Conservation (phyloP, 768 basidiomycete genomes). For the Pleurotus cornucopiae region DNA sequence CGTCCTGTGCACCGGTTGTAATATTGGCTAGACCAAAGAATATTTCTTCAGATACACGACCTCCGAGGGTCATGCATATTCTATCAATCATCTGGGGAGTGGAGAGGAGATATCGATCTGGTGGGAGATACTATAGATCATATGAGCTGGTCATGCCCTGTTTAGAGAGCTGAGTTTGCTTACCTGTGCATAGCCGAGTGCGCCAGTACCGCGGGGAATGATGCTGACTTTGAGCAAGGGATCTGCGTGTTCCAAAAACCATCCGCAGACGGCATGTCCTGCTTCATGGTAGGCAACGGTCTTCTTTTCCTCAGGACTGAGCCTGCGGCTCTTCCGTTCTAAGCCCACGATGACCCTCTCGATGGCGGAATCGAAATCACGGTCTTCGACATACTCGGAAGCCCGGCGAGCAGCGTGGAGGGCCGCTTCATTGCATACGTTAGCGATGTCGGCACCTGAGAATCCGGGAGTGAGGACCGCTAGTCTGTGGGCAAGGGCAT, state of each 20-base stretch:
- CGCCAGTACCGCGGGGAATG: slow-evolving; percentile 93
- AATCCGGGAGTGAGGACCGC: slow-evolving; percentile 97
- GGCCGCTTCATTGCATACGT: slow-evolving; percentile 98
- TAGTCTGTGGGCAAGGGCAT: slow-evolving; percentile 81
- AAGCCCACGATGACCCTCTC: slow-evolving; percentile 97
- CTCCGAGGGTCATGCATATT: slow-evolving; percentile 98
- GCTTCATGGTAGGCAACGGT: slow-evolving; percentile 99
- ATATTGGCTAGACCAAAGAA: slow-evolving; percentile 91
- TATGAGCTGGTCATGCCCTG: too few species aligned
- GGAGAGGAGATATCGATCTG: slow-evolving; percentile 92
- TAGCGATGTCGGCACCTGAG: slow-evolving; percentile 98
- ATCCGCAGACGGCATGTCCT: slow-evolving; percentile 96
- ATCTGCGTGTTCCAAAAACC: slow-evolving; percentile 98
- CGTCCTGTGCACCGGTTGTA: slow-evolving; percentile 97
- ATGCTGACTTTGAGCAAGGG: slow-evolving; percentile 97
- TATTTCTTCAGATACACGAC: slow-evolving; percentile 96
- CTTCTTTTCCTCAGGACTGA: slow-evolving; percentile 96
- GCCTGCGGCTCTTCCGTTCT: slow-evolving; percentile 91
- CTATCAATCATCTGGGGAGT: slow-evolving; percentile 93
- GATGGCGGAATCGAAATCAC: slow-evolving; percentile 95
- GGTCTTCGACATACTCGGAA: slow-evolving; percentile 72
- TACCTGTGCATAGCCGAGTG: slow-evolving; percentile 94
- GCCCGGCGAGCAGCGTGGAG: slow-evolving; percentile 87
- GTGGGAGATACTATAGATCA: slow-evolving; percentile 74
- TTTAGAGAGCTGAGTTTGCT: slow-evolving; percentile 12